A percentile compares a stretch with the other conserved stretches of the same genome.
These are phyloP conservation scores for Fusarium praegraminearum DNA, from an alignment of 2,329 filamentous ascomycete species.

Conservation along the genomic window DNA sequence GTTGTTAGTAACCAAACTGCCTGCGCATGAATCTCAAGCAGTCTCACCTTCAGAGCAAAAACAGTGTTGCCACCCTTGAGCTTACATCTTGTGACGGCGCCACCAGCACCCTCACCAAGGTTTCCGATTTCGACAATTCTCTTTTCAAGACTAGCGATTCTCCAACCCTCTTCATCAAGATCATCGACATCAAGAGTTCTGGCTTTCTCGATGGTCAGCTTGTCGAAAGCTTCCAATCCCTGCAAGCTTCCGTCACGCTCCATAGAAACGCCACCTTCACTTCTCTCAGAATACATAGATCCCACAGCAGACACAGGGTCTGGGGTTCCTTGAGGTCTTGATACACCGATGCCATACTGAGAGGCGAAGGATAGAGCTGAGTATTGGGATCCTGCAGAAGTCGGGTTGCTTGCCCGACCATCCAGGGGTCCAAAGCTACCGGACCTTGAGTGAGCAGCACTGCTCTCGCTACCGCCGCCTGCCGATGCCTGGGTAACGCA, in stretches of 20 bases:
- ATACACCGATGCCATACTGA: slow-evolving; percentile 75
- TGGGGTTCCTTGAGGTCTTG: slow-evolving; percentile 74
- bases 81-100: slow-evolving; percentile 91
- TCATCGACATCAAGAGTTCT: slow-evolving; percentile 91
- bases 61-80: slow-evolving; percentile 92
- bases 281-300: slow-evolving; percentile 84
- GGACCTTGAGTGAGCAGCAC: slow-evolving; percentile 81
- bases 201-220: slow-evolving; percentile 84
- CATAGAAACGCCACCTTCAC: slow-evolving; percentile 80
- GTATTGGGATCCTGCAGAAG: slow-evolving; percentile 88
- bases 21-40: slow-evolving; percentile 6
- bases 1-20: slow-evolving; percentile 26
- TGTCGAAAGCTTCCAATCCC: slow-evolving; percentile 81
- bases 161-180: slow-evolving; percentile 94
- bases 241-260: slow-evolving; percentile 86
- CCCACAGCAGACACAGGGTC: slow-evolving; percentile 91
- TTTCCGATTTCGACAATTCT: slow-evolving; percentile 90
- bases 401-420: slow-evolving; percentile 81
- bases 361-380: slow-evolving; percentile 85
- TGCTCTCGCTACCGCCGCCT: slow-evolving; percentile 83
- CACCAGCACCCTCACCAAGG: slow-evolving; percentile 93
- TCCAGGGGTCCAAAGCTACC: slow-evolving; percentile 86
- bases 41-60: slow-evolving; percentile 90
- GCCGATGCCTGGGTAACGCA: slow-evolving; percentile 71
- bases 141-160: slow-evolving; percentile 88